These are phyloP conservation scores for Pythium volutum DNA, from an alignment of 352 stramenopile genomes.

Conservation along the genomic window DNA sequence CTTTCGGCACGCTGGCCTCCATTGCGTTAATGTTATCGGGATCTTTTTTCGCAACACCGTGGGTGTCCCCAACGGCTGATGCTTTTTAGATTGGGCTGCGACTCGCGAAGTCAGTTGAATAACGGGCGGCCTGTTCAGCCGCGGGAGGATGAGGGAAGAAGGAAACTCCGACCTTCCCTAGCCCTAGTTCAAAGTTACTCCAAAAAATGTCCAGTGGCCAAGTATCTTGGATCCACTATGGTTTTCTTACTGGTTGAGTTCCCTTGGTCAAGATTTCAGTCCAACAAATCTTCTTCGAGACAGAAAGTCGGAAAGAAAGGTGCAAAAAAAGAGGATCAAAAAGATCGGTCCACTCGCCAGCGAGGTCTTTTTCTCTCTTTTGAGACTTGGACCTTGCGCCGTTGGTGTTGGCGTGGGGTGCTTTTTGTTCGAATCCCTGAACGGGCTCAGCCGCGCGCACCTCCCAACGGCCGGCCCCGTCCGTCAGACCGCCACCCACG, in stretches of 20 bases:
- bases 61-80: neutral
- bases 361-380: constrained; percentile 1
- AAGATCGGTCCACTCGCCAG: constrained; percentile 22
- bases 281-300: constrained; percentile 39
- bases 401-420: constrained; percentile 4
- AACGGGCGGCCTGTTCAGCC: constrained; percentile 4
- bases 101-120: constrained; percentile 19
- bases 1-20: constrained; percentile 15
- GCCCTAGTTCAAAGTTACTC: constrained; percentile 10
- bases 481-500: constrained; percentile 17
- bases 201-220: constrained; percentile 17
- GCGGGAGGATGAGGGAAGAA: constrained; percentile 12
- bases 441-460: constrained; percentile 22
- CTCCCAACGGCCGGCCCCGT: constrained; percentile 21
- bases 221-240: constrained; percentile 29
- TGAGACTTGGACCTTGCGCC: constrained; percentile 1
- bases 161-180: constrained; percentile 24
- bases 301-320: constrained; percentile 38
- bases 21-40: too few relatives aligned
- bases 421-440: constrained; percentile 31
- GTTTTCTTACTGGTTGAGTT: constrained; percentile 11
- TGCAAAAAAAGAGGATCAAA: constrained; percentile 13
- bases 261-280: constrained; percentile 39
- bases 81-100: constrained; percentile 10
- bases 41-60: neutral